A percentile compares a stretch with the other conserved stretches of the same genome.
Evolutionary conservation across 2,329 filamentous ascomycete genomes (phyloP).

Genomic region (Eutypa lata): DNA sequence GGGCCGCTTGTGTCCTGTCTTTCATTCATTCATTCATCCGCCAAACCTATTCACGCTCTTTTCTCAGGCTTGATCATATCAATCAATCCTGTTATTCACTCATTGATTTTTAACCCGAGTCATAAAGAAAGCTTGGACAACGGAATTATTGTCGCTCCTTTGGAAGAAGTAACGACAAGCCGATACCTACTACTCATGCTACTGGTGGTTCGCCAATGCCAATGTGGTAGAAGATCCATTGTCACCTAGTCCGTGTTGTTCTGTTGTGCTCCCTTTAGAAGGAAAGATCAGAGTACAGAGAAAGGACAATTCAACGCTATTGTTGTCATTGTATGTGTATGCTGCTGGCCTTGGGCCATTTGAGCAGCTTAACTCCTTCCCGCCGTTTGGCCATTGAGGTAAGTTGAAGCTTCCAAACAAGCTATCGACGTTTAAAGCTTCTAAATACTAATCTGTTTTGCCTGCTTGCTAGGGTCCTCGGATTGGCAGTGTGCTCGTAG

Average conservation of each 20-base stretch:
- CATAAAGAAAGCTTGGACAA: too few species aligned
- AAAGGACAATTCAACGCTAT: background rate
- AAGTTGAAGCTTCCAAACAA: background rate
- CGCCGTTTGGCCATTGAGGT: background rate
- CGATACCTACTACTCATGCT: background rate
- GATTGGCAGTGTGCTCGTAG: background rate
- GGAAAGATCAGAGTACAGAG: background rate
- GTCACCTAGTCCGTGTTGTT: background rate
- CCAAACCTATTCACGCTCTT: too few species aligned
- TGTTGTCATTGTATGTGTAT: background rate
- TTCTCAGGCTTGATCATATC: too few species aligned
- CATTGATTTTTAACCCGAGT: too few species aligned
- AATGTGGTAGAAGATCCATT: background rate
- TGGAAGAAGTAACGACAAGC: too few species aligned
- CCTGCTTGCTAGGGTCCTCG: background rate
- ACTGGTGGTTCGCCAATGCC: background rate
- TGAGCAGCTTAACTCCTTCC: background rate
- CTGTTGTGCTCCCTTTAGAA: background rate
- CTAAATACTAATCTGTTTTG: background rate
- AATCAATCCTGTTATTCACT: too few species aligned
- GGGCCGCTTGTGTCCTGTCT: too few species aligned
- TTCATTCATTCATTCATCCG: too few species aligned
- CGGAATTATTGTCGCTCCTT: too few species aligned
- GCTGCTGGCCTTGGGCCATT: background rate
- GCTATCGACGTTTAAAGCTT: background rate